Percentiles rank a stretch among this genome's conserved stretches.
phyloP scores from a whole-genome alignment of 2,329 filamentous ascomycete species.

The Didymella segeticola region DNA sequence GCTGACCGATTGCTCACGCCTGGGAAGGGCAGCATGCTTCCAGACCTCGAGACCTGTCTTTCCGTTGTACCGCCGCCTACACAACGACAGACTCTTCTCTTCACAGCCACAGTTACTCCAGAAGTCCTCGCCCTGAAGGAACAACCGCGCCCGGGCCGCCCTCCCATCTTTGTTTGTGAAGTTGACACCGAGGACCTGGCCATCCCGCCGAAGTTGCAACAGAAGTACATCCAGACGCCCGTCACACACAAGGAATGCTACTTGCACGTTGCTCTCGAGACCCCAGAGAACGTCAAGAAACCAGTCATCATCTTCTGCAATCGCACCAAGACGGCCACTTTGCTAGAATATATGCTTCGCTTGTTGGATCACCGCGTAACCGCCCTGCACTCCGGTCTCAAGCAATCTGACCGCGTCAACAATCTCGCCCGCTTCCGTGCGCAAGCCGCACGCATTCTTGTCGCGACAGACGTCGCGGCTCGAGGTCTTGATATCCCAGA shows the following conservation, averaged over 20 bases:
- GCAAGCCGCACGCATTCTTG: slow-evolving; percentile 83
- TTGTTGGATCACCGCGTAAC: slow-evolving; percentile 89
- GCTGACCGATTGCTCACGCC: slow-evolving; percentile 85
- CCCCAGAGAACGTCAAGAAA: slow-evolving; percentile 72
- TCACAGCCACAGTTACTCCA: slow-evolving; percentile 93
- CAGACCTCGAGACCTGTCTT: slow-evolving; percentile 88
- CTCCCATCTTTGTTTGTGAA: slow-evolving; percentile 87
- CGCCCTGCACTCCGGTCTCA: slow-evolving; percentile 84
- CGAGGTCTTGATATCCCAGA: slow-evolving; percentile 95
- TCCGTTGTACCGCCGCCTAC: slow-evolving; percentile 77
- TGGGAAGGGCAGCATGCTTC: slow-evolving; percentile 85
- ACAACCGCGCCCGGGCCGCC: slow-evolving; percentile 74
- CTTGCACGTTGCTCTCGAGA: slow-evolving; percentile 85
- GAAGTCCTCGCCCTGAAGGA: slow-evolving; percentile 88
- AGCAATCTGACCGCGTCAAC: slow-evolving; percentile 81
- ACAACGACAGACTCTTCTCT: slow-evolving; percentile 89
- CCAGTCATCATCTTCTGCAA: slow-evolving; percentile 95
- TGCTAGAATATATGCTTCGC: slow-evolving; percentile 86
- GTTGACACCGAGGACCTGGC: slow-evolving; percentile 75
- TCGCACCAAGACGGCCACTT: slow-evolving; percentile 83
- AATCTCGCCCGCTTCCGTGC: slow-evolving; percentile 94
- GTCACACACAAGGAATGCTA: slow-evolving; percentile 95
- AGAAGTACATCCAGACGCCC: slow-evolving; percentile 86
- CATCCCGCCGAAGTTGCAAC: slow-evolving; percentile 79
- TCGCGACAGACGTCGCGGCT: slow-evolving; percentile 94